Percentiles rank a stretch among this genome's conserved stretches.
Conservation (phyloP, 345 rosid species). For the Brassica carinata region DNA sequence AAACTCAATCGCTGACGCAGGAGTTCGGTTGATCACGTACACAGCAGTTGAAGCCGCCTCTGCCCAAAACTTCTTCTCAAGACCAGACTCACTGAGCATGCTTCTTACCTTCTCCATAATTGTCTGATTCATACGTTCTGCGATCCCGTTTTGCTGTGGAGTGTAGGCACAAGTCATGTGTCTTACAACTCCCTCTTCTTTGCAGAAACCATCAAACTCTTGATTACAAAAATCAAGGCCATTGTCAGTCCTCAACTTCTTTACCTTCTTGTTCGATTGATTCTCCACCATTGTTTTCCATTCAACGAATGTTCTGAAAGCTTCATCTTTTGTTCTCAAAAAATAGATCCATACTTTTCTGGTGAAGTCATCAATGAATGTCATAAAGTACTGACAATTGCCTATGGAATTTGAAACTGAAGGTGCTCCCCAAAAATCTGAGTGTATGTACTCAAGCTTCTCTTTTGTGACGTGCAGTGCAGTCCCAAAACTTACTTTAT, state of each 20-base stretch:
- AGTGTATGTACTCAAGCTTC: neutral
- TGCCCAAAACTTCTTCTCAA: neutral
- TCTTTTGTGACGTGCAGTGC: neutral
- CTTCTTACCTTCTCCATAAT: neutral
- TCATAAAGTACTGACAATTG: neutral
- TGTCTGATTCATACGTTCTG: no score
- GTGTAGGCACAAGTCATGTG: neutral
- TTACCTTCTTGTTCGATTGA: neutral
- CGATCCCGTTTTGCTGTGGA: no score
- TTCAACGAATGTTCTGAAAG: neutral
- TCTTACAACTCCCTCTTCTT: neutral
- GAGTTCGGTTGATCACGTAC: neutral
- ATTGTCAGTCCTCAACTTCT: neutral
- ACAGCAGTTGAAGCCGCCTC: neutral
- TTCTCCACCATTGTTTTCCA: neutral
- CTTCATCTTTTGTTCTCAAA: neutral
- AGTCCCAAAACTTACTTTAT: neutral
- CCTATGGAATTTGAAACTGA: neutral
- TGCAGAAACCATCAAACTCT: neutral
- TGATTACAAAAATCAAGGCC: neutral
- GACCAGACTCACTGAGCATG: neutral
- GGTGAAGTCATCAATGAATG: no score
- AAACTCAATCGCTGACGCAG: neutral
- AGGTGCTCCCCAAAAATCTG: neutral
- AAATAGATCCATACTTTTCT: no score